Evolutionary conservation across 106 monocot genomes (phyloP).

Genomic region (Agapanthus africanus): DNA sequence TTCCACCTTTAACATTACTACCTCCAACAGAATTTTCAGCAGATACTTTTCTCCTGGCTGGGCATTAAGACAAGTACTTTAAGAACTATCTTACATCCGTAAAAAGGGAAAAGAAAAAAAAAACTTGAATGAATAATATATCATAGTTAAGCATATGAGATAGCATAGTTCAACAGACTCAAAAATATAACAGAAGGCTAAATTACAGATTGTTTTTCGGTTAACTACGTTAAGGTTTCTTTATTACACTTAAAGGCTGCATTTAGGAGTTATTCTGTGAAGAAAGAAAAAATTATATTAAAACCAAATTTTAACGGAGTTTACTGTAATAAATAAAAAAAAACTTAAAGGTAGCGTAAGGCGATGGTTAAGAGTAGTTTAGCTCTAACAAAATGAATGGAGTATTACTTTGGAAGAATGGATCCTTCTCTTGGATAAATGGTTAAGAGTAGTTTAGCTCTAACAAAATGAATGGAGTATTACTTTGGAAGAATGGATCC

Average conservation of each 20-base stretch:
- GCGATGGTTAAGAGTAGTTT: too few relatives aligned
- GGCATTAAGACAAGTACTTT: background rate
- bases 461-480: constrained; percentile 6
- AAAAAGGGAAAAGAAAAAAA: background rate
- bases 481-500: constrained; percentile 86
- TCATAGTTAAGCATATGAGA: background rate
- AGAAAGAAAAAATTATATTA: too few relatives aligned
- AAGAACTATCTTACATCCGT: background rate
- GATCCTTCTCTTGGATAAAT: constrained; percentile 89
- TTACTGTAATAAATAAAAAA: too few relatives aligned
- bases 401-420: constrained; percentile 65
- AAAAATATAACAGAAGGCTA: too few relatives aligned
- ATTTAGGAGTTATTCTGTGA: too few relatives aligned
- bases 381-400: constrained; percentile 2
- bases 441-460: too few relatives aligned
- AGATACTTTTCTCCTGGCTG: too few relatives aligned
- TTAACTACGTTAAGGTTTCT: too few relatives aligned
- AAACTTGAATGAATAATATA: background rate
- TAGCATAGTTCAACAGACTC: background rate
- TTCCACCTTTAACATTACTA: constrained; percentile 24
- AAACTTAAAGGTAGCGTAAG: too few relatives aligned
- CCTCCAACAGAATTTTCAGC: constrained; percentile 49
- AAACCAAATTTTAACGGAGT: too few relatives aligned
- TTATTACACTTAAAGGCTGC: too few relatives aligned
- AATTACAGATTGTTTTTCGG: too few relatives aligned